phyloP scores from a whole-genome alignment of 2,329 filamentous ascomycete genomes.

The Aspergillus intermedius region DNA sequence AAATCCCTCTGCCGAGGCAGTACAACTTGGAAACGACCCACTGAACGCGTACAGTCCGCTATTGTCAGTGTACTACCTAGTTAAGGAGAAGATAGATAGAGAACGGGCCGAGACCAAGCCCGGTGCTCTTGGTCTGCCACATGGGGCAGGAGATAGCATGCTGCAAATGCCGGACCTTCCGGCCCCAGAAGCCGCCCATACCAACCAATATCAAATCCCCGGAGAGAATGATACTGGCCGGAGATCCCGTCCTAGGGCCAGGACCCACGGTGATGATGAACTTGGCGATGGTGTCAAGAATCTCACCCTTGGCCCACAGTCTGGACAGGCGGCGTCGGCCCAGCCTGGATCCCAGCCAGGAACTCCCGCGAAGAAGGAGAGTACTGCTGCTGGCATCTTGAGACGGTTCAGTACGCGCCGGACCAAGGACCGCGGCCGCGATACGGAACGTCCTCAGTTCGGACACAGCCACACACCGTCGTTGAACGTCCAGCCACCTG shows the following conservation, averaged over 20 bases:
- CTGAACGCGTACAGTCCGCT: slow-evolving; percentile 89
- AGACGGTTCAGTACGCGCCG: slow-evolving; percentile 86
- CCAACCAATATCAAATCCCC: slow-evolving; percentile 84
- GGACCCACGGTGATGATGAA: slow-evolving; percentile 94
- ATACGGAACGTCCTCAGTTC: slow-evolving; percentile 42
- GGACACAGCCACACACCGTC: slow-evolving; percentile 65
- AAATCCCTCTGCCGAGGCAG: slow-evolving; percentile 75
- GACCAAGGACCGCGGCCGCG: slow-evolving; percentile 51
- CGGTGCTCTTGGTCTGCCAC: slow-evolving; percentile 52
- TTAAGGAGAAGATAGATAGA: slow-evolving; percentile 86
- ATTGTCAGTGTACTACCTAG: slow-evolving; percentile 89
- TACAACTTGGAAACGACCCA: slow-evolving; percentile 77
- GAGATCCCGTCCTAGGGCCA: slow-evolving; percentile 72
- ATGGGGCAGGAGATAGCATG: slow-evolving; percentile 50
- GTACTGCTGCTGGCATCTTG: slow-evolving; percentile 73
- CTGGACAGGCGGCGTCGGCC: slow-evolving; percentile 43
- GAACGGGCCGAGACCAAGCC: slow-evolving; percentile 59
- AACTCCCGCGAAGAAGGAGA: slow-evolving; percentile 70
- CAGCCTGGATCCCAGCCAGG: slow-evolving; percentile 54
- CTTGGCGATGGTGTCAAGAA: slow-evolving; percentile 66
- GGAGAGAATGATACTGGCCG: slow-evolving; percentile 83
- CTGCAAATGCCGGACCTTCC: slow-evolving; percentile 66
- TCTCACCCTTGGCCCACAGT: slow-evolving; percentile 49
- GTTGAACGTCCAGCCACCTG: slow-evolving; percentile 72
- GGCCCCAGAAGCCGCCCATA: slow-evolving; percentile 79